phyloP scores from a whole-genome alignment of 768 basidiomycete species.

The Wakefieldia striispora region DNA sequence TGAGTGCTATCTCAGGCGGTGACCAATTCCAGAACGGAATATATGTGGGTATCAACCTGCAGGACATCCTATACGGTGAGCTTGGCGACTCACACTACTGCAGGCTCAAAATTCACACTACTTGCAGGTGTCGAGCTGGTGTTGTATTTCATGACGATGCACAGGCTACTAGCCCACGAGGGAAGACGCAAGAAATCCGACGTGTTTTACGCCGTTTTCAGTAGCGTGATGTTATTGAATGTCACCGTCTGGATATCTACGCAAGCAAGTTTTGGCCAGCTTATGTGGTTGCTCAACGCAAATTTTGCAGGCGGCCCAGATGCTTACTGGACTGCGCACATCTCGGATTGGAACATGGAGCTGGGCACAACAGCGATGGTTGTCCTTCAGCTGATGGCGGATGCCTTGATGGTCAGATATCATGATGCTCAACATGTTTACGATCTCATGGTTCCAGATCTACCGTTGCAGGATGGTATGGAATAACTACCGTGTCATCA shows the following conservation, averaged over 20 bases:
- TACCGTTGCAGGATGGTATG: too few species aligned
- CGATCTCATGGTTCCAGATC: too few species aligned
- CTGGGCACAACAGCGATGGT: slow-evolving; percentile 28
- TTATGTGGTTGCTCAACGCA: slow-evolving; percentile 32
- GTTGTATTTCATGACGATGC: slow-evolving; percentile 23
- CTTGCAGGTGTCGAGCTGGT: slow-evolving; percentile 9
- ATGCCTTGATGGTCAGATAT: slow-evolving; percentile 36
- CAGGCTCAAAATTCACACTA: too few species aligned
- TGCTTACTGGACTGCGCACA: slow-evolving; percentile 29
- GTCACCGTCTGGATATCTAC: slow-evolving; percentile 31
- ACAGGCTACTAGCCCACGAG: slow-evolving; percentile 4
- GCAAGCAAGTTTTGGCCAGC: slow-evolving; percentile 27
- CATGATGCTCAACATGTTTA: too few species aligned
- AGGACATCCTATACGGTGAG: neutral
- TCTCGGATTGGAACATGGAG: slow-evolving; percentile 28
- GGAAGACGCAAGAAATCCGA: slow-evolving; percentile 3
- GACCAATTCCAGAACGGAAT: slow-evolving; percentile 12
- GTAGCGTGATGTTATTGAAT: slow-evolving; percentile 26
- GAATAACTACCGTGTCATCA: too few species aligned
- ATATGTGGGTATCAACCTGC: slow-evolving; percentile 21
- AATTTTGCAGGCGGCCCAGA: slow-evolving; percentile 35
- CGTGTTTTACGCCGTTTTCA: slow-evolving; percentile 22
- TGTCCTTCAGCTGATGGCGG: slow-evolving; percentile 33
- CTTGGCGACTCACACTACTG: slow-evolving; percentile 2
- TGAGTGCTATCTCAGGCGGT: too few species aligned